Conservation (phyloP, 2,329 filamentous ascomycete species). For the Zarea fungicola region DNA sequence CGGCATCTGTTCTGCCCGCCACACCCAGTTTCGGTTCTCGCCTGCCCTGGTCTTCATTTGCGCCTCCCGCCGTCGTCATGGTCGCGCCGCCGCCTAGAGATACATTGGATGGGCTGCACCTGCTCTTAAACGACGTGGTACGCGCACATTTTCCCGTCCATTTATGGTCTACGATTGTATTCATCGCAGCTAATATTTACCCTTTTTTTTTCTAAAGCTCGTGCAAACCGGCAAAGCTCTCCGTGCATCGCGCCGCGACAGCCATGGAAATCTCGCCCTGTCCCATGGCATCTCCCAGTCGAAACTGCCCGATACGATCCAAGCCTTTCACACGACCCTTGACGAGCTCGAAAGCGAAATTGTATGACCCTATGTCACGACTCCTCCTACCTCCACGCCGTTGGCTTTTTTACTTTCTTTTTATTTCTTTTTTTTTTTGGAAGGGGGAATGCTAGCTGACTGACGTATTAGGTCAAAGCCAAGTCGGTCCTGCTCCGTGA, state of each 20-base stretch:
- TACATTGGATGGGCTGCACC: constrained; percentile 44
- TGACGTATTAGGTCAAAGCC: constrained; percentile 32
- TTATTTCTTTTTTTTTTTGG: too few relatives aligned
- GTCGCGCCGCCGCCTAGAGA: constrained; percentile 30
- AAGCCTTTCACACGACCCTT: constrained; percentile 46
- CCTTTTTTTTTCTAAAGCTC: too few relatives aligned
- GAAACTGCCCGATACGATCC: constrained; percentile 43
- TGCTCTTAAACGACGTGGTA: constrained; percentile 51
- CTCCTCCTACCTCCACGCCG: too few relatives aligned
- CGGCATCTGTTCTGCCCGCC: not conserved
- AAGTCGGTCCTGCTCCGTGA: constrained; percentile 54
- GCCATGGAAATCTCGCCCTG: constrained; percentile 32
- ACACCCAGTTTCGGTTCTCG: not conserved
- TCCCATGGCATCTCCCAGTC: constrained; percentile 30
- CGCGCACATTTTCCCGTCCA: too few relatives aligned
- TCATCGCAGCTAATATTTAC: too few relatives aligned
- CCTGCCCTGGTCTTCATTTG: not conserved
- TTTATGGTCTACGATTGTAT: too few relatives aligned
- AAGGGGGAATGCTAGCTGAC: too few relatives aligned
- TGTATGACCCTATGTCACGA: too few relatives aligned
- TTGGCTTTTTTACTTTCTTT: too few relatives aligned
- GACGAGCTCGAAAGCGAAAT: constrained; percentile 55
- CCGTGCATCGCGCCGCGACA: constrained; percentile 42
- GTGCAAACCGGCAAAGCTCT: constrained; percentile 56
- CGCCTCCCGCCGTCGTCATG: constrained; percentile 21